A percentile compares a stretch with the other conserved stretches of the same genome.
These are phyloP conservation scores for Bryoglossum gracile DNA, from an alignment of 495 filamentous ascomycete genomes.

Conservation along the genomic window DNA sequence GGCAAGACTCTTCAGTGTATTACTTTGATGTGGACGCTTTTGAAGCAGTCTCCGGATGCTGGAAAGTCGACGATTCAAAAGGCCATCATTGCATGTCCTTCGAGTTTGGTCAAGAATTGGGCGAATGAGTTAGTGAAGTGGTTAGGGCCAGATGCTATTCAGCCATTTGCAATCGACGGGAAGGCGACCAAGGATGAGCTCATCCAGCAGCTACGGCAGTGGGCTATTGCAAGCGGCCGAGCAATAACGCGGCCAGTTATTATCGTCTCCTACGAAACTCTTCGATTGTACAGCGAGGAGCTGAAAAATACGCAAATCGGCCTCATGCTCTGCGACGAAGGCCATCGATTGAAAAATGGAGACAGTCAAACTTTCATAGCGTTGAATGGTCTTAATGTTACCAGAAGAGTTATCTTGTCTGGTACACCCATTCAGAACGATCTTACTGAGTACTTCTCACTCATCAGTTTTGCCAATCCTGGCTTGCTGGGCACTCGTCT, in stretches of 20 bases:
- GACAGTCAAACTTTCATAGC: slow-evolving; percentile 92
- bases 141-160: slow-evolving; percentile 87
- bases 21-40: slow-evolving; percentile 83
- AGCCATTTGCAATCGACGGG: slow-evolving; percentile 92
- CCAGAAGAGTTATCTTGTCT: slow-evolving; percentile 86
- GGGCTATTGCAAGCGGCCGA: slow-evolving; percentile 83
- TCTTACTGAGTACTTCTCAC: slow-evolving; percentile 91
- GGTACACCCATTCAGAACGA: slow-evolving; percentile 99
- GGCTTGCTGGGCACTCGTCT: slow-evolving; percentile 79
- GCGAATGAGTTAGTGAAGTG: slow-evolving; percentile 93
- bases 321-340: slow-evolving; percentile 94
- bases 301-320: slow-evolving; percentile 83
- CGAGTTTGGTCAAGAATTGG: slow-evolving; percentile 96
- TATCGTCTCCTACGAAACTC: slow-evolving; percentile 98
- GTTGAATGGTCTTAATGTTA: slow-evolving; percentile 83
- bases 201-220: slow-evolving; percentile 82
- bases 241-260: slow-evolving; percentile 92
- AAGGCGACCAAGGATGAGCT: slow-evolving; percentile 94
- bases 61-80: slow-evolving; percentile 93
- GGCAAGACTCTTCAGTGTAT: slow-evolving; percentile 80
- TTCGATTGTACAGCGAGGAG: slow-evolving; percentile 84
- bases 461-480: slow-evolving; percentile 96
- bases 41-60: slow-evolving; percentile 92
- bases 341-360: slow-evolving; percentile 96
- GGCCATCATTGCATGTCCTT: slow-evolving; percentile 97